These are phyloP conservation scores for Rosa rugosa DNA, from an alignment of 306 rosid genomes.

Conservation along the genomic window DNA sequence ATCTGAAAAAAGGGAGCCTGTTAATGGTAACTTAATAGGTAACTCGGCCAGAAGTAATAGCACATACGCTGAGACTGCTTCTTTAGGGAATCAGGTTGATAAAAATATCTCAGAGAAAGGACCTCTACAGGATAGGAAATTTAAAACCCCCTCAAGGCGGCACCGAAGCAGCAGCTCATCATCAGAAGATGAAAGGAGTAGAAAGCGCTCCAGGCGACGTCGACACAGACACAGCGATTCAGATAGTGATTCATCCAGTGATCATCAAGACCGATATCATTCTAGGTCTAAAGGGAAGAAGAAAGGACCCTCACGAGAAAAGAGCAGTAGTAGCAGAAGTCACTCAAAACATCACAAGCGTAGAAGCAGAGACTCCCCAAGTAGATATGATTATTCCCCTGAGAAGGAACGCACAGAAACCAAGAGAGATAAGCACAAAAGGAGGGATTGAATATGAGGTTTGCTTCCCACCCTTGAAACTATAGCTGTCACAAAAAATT, in stretches of 20 bases:
- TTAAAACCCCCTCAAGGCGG: conserved; percentile 31
- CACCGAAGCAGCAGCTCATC: conserved; percentile 42
- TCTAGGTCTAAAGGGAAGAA: conserved; percentile 59
- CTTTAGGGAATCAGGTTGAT: conserved; percentile 33
- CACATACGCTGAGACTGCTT: conserved; percentile 33
- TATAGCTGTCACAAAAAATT: not conserved
- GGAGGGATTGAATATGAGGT: conserved; percentile 46
- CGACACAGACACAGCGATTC: conserved; percentile 47
- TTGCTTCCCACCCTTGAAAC: conserved; percentile 6
- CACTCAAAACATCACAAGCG: conserved; percentile 62
- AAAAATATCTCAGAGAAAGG: conserved; percentile 30
- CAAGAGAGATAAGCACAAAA: conserved; percentile 49
- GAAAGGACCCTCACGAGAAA: conserved; percentile 66
- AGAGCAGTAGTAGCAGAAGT: conserved; percentile 53
- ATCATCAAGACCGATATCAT: conserved; percentile 37
- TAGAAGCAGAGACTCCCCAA: conserved; percentile 55
- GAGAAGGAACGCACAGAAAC: conserved; percentile 45
- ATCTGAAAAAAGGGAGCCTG: conserved; percentile 31
- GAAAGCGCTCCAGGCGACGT: conserved; percentile 56
- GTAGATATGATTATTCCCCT: conserved; percentile 41
- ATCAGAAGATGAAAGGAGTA: conserved; percentile 66
- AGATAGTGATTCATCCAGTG: conserved; percentile 54
- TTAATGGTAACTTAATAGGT: conserved; percentile 38
- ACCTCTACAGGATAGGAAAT: conserved; percentile 37
- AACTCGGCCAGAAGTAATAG: conserved; percentile 38